Evolutionary conservation across 164 flowering plant genomes (phyloP).

Genomic region (Stephania japonica): DNA sequence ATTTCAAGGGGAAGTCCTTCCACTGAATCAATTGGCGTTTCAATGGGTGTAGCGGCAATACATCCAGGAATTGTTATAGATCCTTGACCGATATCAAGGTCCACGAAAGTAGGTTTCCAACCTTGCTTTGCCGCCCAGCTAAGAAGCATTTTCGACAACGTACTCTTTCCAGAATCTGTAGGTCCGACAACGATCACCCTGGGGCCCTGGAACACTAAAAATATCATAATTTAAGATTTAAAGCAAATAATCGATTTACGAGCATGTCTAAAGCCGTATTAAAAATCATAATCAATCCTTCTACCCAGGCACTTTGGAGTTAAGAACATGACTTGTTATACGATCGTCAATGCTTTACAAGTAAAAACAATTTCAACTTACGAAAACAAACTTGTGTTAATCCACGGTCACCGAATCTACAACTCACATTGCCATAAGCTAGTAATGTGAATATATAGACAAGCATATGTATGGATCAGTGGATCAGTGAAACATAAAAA

Average conservation of each 20-base stretch:
- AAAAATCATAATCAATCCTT: neutral
- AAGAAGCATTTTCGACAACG: constrained; percentile 77
- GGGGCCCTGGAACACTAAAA: constrained; percentile 56
- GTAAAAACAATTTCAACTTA: neutral
- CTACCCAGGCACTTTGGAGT: neutral
- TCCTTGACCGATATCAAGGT: constrained; percentile 95
- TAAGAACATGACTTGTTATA: neutral
- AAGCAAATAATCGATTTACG: constrained; percentile 1
- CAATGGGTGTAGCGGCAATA: constrained; percentile 86
- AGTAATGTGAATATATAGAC: too few relatives aligned
- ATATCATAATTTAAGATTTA: constrained; percentile 9
- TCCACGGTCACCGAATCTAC: too few relatives aligned
- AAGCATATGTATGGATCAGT: too few relatives aligned
- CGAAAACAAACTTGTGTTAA: neutral
- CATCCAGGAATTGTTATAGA: constrained; percentile 82
- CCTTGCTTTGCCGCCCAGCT: constrained; percentile 97
- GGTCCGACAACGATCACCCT: constrained; percentile 92
- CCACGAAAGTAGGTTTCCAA: constrained; percentile 96
- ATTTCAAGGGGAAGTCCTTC: constrained; percentile 98
- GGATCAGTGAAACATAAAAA: too few relatives aligned
- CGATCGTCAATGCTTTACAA: neutral
- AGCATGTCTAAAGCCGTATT: neutral
- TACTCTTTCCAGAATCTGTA: constrained; percentile 91
- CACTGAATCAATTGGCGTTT: constrained; percentile 91
- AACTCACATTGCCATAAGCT: too few relatives aligned